Evolutionary conservation across 2,329 filamentous ascomycete genomes (phyloP), one percentile per base, ranked within the genome.

Genomic region (Botryotinia narcissicola): DNA sequence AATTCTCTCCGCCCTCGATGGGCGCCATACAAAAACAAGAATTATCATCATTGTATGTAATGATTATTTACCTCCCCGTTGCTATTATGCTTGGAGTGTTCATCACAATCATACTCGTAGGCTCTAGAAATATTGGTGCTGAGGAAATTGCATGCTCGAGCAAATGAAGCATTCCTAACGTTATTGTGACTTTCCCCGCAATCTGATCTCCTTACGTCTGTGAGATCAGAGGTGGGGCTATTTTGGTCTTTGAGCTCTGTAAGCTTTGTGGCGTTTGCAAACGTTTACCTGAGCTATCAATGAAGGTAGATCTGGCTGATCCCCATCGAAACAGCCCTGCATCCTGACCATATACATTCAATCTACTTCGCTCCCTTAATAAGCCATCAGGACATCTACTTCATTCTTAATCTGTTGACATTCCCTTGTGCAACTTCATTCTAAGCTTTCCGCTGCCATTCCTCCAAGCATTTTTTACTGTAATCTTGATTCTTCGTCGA

Each of bases 321-420:
- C 76, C 74, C 72, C 70, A 71, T 73, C 44, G 70, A 73, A 75
- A 61, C 72, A 73, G 76, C 78, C 78, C 79, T 78, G 75, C 74
- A 73, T 75, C 71, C 71, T 72, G 60, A 46, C 72, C 60, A 72
- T 75, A 70, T 74, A 73, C 72, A 72, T 42, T 37, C 42, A 66
- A 51, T 62, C 14, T 40, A 48, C 35, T 64, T 70, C 9, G n/a
- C 73, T 70, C 74, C 75, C 78, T 75, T 77, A 80, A 80, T 80
- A 80, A 76, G 69, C 76, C 73, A 22, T 73, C 20, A 61, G 57
- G 72, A 75, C 66, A 51, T 75, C 78, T 79, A 77, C 74, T 78
- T 75, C 79, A 80, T 81, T 81, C 78, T 80, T 77, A 72, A 76
- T 67, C 74, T 76, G 75, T 77, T 77, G 74, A 75, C 79, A 80